Base-by-base conservation (phyloP, 108 stramenopile species). In the Skeletonema menzelii region DNA sequence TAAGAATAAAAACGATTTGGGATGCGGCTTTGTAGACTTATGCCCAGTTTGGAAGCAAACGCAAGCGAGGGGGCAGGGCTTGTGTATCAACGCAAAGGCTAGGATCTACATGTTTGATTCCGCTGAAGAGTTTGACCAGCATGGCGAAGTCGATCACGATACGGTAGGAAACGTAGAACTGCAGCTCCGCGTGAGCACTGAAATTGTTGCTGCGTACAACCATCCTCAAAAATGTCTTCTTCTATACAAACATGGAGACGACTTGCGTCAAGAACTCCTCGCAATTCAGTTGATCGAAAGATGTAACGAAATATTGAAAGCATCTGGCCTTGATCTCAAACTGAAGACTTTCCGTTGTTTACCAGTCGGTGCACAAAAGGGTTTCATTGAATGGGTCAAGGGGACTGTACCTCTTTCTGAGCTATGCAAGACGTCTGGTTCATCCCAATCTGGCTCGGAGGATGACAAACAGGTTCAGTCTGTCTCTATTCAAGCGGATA, bases 231-330 rank as follows among this genome's bases (percentile, higher is more conserved):
- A 86, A 74, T 83, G 91, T 12, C 79, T 87, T 62, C 86, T 95
- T 5, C 74, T 95, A 20, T 95, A 92, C 80, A 95, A 95, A 63
- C 94, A 95, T 63, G 89, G 88, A 44, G 94, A 95, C 56, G 94
- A 95, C 75, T 47, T 95, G 24, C 82, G 91, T 11, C 94, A 95
- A 62, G 94, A 95, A 58, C 82, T 91, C 66, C 88, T 93, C 75
- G 89, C 91, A 0, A 87, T 93, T 27, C 85, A 95, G 64, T 91
- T 95, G 66, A 72, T 95, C 59, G 87, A 84, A 56, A 66, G 80
- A 40, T 95, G 94, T 59, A 87, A 89, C 73, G 44, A 62, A 61
- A 85, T 95, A 34, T 60, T 95, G 24, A 81, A 84, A 42, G 82
- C 87, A 30, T 90, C 89, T 20, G 94, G 94, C 10, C 87, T 95